Evolutionary conservation across 2,329 filamentous ascomycete genomes (phyloP), one percentile per base, ranked within the genome.

Genomic region (Lithohypha guttulata): DNA sequence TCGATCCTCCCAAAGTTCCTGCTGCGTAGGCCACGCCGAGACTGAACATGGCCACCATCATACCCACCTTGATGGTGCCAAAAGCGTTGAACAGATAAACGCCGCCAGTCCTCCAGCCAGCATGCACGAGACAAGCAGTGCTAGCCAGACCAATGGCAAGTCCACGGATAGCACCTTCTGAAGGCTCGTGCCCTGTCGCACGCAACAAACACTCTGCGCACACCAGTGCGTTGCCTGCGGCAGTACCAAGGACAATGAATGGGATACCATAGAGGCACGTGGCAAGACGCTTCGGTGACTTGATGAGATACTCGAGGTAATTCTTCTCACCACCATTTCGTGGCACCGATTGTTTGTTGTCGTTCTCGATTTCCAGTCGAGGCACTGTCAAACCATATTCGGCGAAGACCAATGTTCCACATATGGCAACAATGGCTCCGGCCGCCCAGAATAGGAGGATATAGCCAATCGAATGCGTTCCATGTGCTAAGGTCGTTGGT

Each of bases 61-160:
- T 62, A 31, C 57, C 48, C 2, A 71, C 52, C 46, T 75, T 75
- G 42, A 70, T 47, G 2, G 64, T 52, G 3, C 70, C 70, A 21
- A 74, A 56, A n/a, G 61, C 17, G 44, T 73, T 73, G 50, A 69
- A 71, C 17, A 73, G 48, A 15, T 58, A 50, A 29, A 74, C 70
- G 2, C 71, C 71, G 2, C 66, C 68, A 6, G 62, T 56, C 18
- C 71, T 57, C 29, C 66, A 72, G 19, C 57, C 51, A 2, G 54
- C 61, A 42, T 75, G 70, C 1, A 73, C 59, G 13, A 70, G 56
- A 40, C 68, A 68, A 2, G 65, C 62, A 8, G 63, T 46, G 0
- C 61, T 61, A 6, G 66, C 57, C 1, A 62, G 55, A 3, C 53
- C 60, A 18, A 73, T 57, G 0, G 71, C 70, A 26, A 74, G 62